phyloP scores from a whole-genome alignment of 2,329 filamentous ascomycete genomes.

The Aspergillus novofumigatus region DNA sequence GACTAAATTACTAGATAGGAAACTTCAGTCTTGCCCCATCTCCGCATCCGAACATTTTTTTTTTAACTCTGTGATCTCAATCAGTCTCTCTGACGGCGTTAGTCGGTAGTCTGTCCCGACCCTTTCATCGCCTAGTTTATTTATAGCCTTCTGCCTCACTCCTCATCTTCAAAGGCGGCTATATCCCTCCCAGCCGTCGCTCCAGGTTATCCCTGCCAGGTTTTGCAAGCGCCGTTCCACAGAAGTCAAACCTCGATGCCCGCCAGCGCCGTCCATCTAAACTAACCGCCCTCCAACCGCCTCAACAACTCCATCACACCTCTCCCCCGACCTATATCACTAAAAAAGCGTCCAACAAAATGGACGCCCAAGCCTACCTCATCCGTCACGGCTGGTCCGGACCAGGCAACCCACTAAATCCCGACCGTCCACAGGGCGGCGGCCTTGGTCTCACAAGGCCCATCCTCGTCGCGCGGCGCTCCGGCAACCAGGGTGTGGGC shows the following conservation, averaged over 20 bases:
- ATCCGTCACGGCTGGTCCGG: slow-evolving; percentile 87
- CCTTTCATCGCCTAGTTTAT: background rate
- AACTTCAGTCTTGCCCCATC: background rate
- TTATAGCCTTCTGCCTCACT: no score
- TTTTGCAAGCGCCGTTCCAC: background rate
- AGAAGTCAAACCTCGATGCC: background rate
- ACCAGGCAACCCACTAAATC: slow-evolving; percentile 80
- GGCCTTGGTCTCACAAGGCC: slow-evolving; percentile 76
- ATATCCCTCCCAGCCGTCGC: background rate
- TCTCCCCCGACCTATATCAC: background rate
- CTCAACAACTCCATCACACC: background rate
- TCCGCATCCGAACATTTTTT: background rate
- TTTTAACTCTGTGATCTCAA: background rate
- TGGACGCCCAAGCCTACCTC: slow-evolving; percentile 83
- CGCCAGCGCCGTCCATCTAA: background rate
- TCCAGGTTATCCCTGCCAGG: background rate
- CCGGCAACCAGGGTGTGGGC: slow-evolving; percentile 76
- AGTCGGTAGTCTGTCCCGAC: background rate
- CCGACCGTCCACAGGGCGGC: slow-evolving; percentile 53
- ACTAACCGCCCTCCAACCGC: background rate
- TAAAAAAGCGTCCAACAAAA: slow-evolving; percentile 34
- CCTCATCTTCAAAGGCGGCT: background rate
- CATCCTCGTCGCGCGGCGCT: slow-evolving; percentile 76
- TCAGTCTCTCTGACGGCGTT: background rate
- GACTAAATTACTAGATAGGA: background rate